Conservation (phyloP, 2,329 filamentous ascomycete genomes). For the Fusarium sp. region DNA sequence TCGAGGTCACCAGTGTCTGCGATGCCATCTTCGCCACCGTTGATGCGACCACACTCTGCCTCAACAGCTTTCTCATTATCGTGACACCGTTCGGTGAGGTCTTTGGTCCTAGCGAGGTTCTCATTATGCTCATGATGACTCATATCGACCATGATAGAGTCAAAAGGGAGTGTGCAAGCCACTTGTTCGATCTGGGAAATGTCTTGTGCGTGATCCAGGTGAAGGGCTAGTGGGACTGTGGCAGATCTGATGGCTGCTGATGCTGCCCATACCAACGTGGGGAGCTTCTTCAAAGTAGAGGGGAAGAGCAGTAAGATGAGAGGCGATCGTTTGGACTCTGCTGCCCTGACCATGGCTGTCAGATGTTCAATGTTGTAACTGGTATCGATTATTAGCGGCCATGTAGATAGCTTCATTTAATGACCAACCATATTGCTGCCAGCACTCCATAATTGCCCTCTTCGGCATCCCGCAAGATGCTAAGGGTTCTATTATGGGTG, state of each 20-base stretch:
- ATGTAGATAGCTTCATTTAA: rapidly evolving
- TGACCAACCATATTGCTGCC: constrained; percentile 27
- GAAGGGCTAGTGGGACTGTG: constrained; percentile 36
- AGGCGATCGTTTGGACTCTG: constrained; percentile 22
- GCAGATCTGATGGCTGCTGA: constrained; percentile 61
- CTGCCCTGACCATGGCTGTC: constrained; percentile 23
- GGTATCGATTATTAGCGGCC: not conserved
- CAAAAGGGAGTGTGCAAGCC: constrained; percentile 5
- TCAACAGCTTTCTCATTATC: constrained; percentile 22
- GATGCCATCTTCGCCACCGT: constrained; percentile 74
- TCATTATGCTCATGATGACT: constrained; percentile 8
- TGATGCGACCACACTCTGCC: constrained; percentile 39
- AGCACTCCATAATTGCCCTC: constrained; percentile 19
- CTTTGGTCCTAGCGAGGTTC: constrained; percentile 8
- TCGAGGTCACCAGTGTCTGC: constrained; percentile 64
- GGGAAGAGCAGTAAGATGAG: constrained; percentile 26
- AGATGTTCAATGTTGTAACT: constrained; percentile 38
- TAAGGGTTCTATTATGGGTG: not conserved
- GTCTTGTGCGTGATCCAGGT: constrained; percentile 50
- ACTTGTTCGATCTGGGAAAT: not conserved
- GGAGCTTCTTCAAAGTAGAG: constrained; percentile 11
- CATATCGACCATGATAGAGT: constrained; percentile 24
- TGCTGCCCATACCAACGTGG: constrained; percentile 20
- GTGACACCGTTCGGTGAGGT: not conserved
- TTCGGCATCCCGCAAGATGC: constrained; percentile 12